These are phyloP conservation scores for Talaromyces albobiverticillius DNA, from an alignment of 2,329 filamentous ascomycete genomes.

Conservation along the genomic window DNA sequence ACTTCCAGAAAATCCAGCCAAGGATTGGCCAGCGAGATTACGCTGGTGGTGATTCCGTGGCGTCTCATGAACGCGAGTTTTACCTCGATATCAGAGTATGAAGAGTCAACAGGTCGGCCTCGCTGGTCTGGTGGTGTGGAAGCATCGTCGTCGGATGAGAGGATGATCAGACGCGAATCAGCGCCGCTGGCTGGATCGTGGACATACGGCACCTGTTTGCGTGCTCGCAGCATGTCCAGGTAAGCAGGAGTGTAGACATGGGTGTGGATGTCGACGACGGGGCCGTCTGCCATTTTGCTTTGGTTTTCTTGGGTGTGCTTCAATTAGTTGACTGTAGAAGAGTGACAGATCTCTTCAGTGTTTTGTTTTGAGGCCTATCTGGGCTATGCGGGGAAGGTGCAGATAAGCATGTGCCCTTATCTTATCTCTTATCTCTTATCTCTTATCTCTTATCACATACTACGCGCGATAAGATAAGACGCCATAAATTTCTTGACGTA, in stretches of 20 bases:
- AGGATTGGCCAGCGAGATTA: conserved; percentile 86
- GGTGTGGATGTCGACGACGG: conserved; percentile 60
- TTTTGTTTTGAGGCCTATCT: conserved; percentile 1
- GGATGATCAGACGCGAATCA: conserved; percentile 45
- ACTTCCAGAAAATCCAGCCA: conserved; percentile 82
- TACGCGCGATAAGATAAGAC: conserved; percentile 1
- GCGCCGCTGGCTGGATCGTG: conserved; percentile 35
- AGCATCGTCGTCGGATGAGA: conserved; percentile 44
- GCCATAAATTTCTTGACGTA: too few species aligned
- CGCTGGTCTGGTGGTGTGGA: conserved; percentile 46
- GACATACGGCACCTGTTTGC: conserved; percentile 47
- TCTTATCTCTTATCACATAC: neutral
- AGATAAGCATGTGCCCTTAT: neutral
- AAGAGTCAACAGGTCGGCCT: conserved; percentile 76
- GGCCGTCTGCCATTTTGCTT: conserved; percentile 27
- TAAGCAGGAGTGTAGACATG: conserved; percentile 63
- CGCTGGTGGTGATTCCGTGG: conserved; percentile 76
- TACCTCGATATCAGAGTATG: conserved; percentile 75
- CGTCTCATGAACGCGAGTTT: conserved; percentile 87
- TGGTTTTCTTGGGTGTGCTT: too few species aligned
- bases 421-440: neutral
- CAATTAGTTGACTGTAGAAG: too few species aligned
- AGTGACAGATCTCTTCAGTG: too few species aligned
- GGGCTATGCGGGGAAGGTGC: neutral
- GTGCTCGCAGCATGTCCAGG: conserved; percentile 55